These are phyloP conservation scores for Paramecium biaurelia DNA, from an alignment of 73 alveolate species.

Conservation along the genomic window DNA sequence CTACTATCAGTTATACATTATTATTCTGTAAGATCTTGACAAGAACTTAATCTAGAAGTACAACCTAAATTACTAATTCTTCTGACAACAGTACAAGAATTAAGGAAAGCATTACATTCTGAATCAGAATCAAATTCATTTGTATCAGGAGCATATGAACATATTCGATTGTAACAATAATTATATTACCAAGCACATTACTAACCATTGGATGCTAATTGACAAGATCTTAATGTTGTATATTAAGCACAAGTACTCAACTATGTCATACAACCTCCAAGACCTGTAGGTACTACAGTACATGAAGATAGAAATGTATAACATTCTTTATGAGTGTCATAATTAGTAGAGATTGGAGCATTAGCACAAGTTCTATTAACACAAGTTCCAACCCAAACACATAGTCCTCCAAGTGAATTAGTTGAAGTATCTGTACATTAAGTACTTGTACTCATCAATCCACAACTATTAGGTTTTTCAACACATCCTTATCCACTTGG, in stretches of 20 bases:
- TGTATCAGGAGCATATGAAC: conserved; percentile 42
- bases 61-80: conserved; percentile 20
- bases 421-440: conserved; percentile 8
- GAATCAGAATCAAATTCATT: not conserved
- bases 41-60: not conserved
- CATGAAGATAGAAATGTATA: not conserved
- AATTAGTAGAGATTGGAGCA: not conserved
- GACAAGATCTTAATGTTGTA: not conserved
- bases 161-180: not conserved
- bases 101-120: not conserved
- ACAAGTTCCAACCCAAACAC: conserved; percentile 38
- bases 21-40: not conserved
- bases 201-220: not conserved
- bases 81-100: conserved; percentile 34
- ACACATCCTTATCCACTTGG: conserved; percentile 36
- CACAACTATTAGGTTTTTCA: not conserved
- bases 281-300: not conserved
- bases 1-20: not conserved
- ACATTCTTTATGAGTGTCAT: conserved; percentile 18
- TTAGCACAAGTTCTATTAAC: conserved; percentile 27
- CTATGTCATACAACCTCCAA: conserved; percentile 38
- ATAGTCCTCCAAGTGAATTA: not conserved
- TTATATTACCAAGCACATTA: conserved; percentile 30
- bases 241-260: not conserved
- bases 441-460: not conserved